phyloP scores from a whole-genome alignment of 306 rosid genomes.

The Astragalus glycyphyllos region DNA sequence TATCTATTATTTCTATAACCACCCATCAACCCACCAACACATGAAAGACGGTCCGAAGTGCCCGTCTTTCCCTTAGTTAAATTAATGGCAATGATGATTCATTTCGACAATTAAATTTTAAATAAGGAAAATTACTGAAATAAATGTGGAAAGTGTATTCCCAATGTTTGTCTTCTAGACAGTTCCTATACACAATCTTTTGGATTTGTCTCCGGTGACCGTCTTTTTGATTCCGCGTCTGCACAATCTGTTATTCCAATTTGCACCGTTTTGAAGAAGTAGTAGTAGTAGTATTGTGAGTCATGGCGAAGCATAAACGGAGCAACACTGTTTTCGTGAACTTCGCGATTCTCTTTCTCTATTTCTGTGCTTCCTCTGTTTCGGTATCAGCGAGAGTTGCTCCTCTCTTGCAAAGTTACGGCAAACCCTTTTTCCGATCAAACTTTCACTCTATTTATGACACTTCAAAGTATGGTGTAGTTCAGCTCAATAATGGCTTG shows the following conservation, averaged over 20 bases:
- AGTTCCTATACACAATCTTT: background rate
- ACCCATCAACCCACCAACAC: no score
- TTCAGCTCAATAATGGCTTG: constrained; percentile 82
- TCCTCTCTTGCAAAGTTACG: constrained; percentile 58
- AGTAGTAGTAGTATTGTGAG: background rate
- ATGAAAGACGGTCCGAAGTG: no score
- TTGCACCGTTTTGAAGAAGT: background rate
- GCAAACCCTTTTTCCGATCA: constrained; percentile 57
- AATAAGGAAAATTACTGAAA: background rate
- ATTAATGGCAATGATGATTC: background rate
- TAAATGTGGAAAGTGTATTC: background rate
- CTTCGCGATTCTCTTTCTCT: constrained; percentile 43
- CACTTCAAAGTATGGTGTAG: constrained; percentile 77
- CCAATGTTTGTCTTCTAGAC: constrained; percentile 7
- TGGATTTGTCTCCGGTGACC: background rate
- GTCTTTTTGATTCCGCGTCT: background rate
- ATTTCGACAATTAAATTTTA: background rate
- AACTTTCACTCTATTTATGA: constrained; percentile 62
- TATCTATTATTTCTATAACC: no score
- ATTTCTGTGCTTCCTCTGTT: constrained; percentile 43
- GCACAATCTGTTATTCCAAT: background rate
- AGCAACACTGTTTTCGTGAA: constrained; percentile 30
- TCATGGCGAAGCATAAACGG: constrained; percentile 58
- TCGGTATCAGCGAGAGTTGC: constrained; percentile 49
- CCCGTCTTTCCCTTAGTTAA: no score